phyloP scores from a whole-genome alignment of 164 flowering plant genomes.

The Stephania yunnanensis region DNA sequence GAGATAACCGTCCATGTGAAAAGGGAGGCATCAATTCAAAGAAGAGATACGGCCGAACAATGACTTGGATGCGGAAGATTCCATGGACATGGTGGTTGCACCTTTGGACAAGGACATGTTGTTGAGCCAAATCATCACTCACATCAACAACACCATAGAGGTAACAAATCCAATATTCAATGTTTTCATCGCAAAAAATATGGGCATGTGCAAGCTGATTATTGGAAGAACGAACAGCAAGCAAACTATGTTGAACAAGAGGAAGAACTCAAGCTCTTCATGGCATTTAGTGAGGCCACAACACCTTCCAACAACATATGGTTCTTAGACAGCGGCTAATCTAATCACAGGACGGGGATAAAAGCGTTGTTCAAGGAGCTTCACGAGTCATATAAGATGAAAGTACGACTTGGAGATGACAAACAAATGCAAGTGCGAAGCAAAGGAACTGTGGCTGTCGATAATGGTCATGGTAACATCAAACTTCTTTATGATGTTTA shows the following conservation, averaged over 20 bases:
- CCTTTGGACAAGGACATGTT: background rate
- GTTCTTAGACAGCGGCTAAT: background rate
- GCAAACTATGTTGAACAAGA: background rate
- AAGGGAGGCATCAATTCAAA: background rate
- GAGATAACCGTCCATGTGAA: background rate
- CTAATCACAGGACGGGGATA: background rate
- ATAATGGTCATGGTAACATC: background rate
- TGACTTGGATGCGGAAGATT: background rate
- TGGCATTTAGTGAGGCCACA: background rate
- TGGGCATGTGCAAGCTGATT: background rate
- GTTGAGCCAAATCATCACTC: background rate
- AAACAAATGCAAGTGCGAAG: background rate
- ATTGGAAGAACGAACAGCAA: background rate
- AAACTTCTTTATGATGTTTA: background rate
- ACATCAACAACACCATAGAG: too few relatives aligned
- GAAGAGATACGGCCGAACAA: background rate
- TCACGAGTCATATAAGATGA: background rate
- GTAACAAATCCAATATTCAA: too few relatives aligned
- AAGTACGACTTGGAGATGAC: constrained; percentile 9
- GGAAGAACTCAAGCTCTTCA: constrained; percentile 8
- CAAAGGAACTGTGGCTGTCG: background rate
- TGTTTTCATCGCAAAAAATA: background rate
- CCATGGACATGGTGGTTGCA: constrained; percentile 1
- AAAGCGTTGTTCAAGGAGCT: background rate
- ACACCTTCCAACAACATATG: background rate